Percentiles rank a stretch among this genome's conserved stretches.
These are phyloP conservation scores for Fusarium sp. DNA, from an alignment of 2,329 filamentous ascomycete genomes.

Conservation along the genomic window DNA sequence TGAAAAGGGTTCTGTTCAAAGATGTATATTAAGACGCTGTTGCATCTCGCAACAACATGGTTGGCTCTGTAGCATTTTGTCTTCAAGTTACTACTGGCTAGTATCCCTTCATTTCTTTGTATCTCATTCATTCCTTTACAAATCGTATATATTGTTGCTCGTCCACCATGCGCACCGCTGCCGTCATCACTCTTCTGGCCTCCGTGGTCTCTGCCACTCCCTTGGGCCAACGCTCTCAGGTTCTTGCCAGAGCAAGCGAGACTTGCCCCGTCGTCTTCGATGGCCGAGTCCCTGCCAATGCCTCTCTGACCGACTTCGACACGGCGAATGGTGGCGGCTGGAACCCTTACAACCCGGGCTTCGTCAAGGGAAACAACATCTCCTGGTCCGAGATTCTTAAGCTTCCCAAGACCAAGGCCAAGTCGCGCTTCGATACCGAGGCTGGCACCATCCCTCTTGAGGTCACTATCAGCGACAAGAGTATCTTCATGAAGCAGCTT, in stretches of 20 bases:
- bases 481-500: slow-evolving; percentile 66
- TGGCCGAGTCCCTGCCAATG: slow-evolving; percentile 53
- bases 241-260: slow-evolving; percentile 3
- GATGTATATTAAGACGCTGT: not conserved
- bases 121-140: slow-evolving; percentile 15
- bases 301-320: slow-evolving; percentile 53
- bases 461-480: slow-evolving; percentile 64
- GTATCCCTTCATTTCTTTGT: slow-evolving; percentile 26
- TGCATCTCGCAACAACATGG: not conserved
- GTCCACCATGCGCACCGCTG: slow-evolving; percentile 25
- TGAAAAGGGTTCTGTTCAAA: not conserved
- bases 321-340: slow-evolving; percentile 44
- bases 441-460: slow-evolving; percentile 55
- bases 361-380: slow-evolving; percentile 62
- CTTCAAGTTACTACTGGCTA: slow-evolving; percentile 29
- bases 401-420: slow-evolving; percentile 48
- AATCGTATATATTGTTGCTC: not conserved
- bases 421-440: slow-evolving; percentile 51
- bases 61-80: not conserved
- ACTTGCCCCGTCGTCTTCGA: slow-evolving; percentile 53
- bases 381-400: slow-evolving; percentile 60
- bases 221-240: not conserved
- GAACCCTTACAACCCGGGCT: slow-evolving; percentile 58
- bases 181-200: slow-evolving; percentile 23
- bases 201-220: slow-evolving; percentile 32